Base-by-base conservation (phyloP, 2,329 filamentous ascomycete genomes). In the Fusarium sp. region DNA sequence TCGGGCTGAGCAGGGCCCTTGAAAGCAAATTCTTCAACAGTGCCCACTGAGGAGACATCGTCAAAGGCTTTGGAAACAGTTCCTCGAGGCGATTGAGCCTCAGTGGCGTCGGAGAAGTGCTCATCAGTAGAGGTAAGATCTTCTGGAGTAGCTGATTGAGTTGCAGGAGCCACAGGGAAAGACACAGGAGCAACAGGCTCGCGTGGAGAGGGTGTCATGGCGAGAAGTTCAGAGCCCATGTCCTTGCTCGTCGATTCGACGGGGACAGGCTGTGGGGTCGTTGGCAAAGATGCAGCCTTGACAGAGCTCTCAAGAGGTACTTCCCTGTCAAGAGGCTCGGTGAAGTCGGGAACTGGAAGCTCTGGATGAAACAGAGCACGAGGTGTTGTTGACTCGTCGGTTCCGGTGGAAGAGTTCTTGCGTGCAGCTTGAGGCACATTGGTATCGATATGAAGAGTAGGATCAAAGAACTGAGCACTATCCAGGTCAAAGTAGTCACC, bases 321-420 rank as follows among this genome's bases (percentile, higher is more conserved):
- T 22, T 65, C 34, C 9, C 22, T 58, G 10, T 70, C 47, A 27
- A 45, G 22, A 22, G 34, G 14, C 16, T 69, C 65, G 11, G 38
- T 42, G 5, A 40, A 27, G 34, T 38, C 14, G n/a, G 69, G 47
- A 27, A 47, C 61, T 9, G 79, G 79, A 14, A 83, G 72, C 47
- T 79, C 77, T 11, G 80, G 81, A 65, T 70, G 79, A n/a, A 73
- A 66, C 20, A 85, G 87, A 6, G 91, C 91, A 70, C 90, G 93
- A 1, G 93, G 93, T 1, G 93, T 95, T 1, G 93, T 95, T 1
- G 88, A 87, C 77, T 94, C 89, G 73, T 91, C 85, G 7, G 92
- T 93, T 52, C 87, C 91, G 10, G 91, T 83, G 31, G 88, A 79
- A 59, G 91, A 88, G 10, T 83, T 77, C 11, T 80, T 77, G 5